Evolutionary conservation across 1,284 basidiomycete species (phyloP), one percentile per base, ranked within the genome.

Genomic region (Volvariella surrecta): DNA sequence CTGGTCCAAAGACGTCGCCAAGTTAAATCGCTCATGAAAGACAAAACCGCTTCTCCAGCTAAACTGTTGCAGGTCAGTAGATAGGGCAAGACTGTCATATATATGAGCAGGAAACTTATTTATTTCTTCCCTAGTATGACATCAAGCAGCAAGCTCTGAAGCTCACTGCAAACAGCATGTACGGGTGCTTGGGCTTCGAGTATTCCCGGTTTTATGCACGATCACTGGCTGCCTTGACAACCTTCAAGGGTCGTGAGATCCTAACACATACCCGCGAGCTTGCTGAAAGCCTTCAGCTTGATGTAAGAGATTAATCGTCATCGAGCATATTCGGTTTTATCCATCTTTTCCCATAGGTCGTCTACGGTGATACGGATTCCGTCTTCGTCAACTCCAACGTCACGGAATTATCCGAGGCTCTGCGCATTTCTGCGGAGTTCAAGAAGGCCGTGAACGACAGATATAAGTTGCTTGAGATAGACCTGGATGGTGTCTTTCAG

Each of bases 161-260:
- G 68, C 82, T 99, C 42, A 99, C 95, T 1, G 96, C 96, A 47
- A 99, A 99, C 71, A 95, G 90, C 71, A 99, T 99, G 95, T 99
- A 99, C 63, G 96, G 96, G 17, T 99, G 96, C 73, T 82, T 99
- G 21, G 96, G 96, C 43, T 99, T 98, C 60, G 91, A 95, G 58
- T 89, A 94, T 51, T 97, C 94, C 15, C 74, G 96, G 39, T 99
- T 99, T 71, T 97, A 94, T 53, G 96, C 95, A n/a, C 79, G 90
- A 30, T 92, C 94, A 0, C 78, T 99, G 11, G 96, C 96, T 4
- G 92, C 95, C 35, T 75, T 99, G 43, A 98, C 94, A 18, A 99
- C 96, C 0, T 95, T 83, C 76, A 99, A 97, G 64, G 96, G 96
- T 54, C 85, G 96, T 64, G 94, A 99, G 66, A 98, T 98, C 56